These are phyloP conservation scores for Gymnopilus dilepis DNA, from an alignment of 768 basidiomycete genomes.

Conservation along the genomic window DNA sequence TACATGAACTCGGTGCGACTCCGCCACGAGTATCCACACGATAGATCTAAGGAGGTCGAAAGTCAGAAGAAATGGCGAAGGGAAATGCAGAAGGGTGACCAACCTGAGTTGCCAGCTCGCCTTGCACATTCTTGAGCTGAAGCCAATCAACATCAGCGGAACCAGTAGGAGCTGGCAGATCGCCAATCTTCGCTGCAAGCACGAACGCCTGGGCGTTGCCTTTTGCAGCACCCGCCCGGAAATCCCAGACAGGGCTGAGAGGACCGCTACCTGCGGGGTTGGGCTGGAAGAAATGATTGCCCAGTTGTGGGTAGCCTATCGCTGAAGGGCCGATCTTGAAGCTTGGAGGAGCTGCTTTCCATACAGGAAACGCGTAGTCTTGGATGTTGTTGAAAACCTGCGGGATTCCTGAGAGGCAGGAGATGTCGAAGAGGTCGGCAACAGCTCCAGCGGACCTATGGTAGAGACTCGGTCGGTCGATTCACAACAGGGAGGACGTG, in stretches of 20 bases:
- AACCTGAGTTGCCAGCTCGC: conserved; percentile 52
- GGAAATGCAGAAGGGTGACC: conserved; percentile 30
- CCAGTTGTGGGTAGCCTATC: conserved; percentile 25
- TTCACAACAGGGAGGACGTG: neutral
- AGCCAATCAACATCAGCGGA: conserved; percentile 60
- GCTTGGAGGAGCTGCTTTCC: conserved; percentile 15
- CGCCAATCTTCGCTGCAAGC: conserved; percentile 46
- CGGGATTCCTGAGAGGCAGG: conserved; percentile 44
- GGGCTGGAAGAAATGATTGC: conserved; percentile 63
- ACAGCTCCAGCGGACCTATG: conserved; percentile 51
- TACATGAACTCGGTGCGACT: conserved; percentile 57
- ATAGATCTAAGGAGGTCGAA: conserved; percentile 40
- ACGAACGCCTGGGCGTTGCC: conserved; percentile 53
- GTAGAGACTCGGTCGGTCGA: neutral
- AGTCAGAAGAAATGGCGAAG: neutral
- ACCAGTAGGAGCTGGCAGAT: conserved; percentile 47
- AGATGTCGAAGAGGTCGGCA: conserved; percentile 60
- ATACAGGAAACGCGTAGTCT: conserved; percentile 29
- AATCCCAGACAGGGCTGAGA: conserved; percentile 60
- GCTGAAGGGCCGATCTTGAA: conserved; percentile 16
- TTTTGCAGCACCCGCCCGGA: conserved; percentile 45
- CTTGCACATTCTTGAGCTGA: conserved; percentile 49
- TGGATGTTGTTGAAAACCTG: conserved; percentile 35
- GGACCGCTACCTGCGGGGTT: conserved; percentile 47
- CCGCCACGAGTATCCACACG: conserved; percentile 59